Evolutionary conservation across 257 asterid species (phyloP).

Genomic region (Cynanchum wilfordii): DNA sequence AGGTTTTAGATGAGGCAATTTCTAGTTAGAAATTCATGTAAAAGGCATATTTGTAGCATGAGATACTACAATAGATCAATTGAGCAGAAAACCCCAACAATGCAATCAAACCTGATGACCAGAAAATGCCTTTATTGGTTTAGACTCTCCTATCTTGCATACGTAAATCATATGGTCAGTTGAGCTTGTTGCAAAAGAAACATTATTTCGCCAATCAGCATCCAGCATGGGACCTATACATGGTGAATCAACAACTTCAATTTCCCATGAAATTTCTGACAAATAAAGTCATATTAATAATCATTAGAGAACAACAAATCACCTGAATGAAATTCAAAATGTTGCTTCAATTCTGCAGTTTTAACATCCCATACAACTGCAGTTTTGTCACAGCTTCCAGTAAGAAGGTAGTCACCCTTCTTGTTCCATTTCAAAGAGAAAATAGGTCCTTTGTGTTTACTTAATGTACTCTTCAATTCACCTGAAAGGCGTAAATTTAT

Average conservation of each 20-base stretch:
- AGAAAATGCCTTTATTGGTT: constrained; percentile 24
- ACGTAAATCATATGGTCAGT: constrained; percentile 26
- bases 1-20: neutral
- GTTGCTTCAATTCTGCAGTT: constrained; percentile 17
- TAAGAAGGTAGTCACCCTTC: constrained; percentile 27
- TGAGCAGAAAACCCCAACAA: neutral
- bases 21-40: neutral
- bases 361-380: constrained; percentile 35
- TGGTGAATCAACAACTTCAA: neutral
- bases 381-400: constrained; percentile 28
- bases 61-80: neutral
- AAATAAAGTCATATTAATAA: constrained; percentile 1
- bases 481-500: constrained; percentile 16
- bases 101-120: constrained; percentile 30
- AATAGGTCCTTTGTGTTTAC: constrained; percentile 27
- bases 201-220: constrained; percentile 32
- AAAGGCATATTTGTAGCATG: neutral
- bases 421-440: constrained; percentile 33
- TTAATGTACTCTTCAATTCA: constrained; percentile 24
- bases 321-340: constrained; percentile 32
- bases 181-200: constrained; percentile 35
- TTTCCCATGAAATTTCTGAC: neutral
- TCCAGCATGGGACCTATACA: constrained; percentile 25
- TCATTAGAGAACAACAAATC: constrained; percentile 1
- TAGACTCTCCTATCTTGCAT: constrained; percentile 22